phyloP scores from a whole-genome alignment of 805 yeast species.

The Lachancea sp. region DNA sequence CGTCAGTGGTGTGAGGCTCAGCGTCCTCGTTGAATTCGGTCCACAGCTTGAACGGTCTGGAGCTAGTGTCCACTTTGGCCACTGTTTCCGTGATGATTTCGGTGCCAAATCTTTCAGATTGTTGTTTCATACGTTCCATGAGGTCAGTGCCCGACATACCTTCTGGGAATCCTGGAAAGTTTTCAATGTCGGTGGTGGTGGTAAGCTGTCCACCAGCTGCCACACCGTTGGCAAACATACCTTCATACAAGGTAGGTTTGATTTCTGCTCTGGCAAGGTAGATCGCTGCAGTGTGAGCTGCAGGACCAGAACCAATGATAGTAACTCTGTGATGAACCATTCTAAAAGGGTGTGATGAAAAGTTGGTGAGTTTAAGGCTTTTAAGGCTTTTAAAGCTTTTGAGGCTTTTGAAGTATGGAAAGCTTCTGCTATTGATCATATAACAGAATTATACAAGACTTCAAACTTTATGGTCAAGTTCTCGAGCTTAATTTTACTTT shows the following conservation, averaged over 20 bases:
- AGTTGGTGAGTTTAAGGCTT: not conserved
- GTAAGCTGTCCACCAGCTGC: constrained; percentile 99
- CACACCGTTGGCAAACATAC: constrained; percentile 90
- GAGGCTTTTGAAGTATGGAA: not conserved
- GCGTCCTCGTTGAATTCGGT: constrained; percentile 89
- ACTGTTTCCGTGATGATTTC: constrained; percentile 92
- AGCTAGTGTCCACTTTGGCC: constrained; percentile 81
- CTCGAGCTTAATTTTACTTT: not conserved
- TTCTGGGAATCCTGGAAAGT: constrained; percentile 97
- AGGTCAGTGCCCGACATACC: constrained; percentile 82
- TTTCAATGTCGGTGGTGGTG: constrained; percentile 97
- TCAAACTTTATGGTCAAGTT: not conserved
- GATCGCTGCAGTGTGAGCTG: constrained; percentile 98
- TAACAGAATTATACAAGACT: not conserved
- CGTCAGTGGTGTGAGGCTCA: constrained; percentile 88
- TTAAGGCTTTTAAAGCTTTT: not conserved
- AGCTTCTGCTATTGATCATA: not conserved
- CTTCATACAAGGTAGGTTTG: constrained; percentile 89
- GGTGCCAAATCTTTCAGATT: constrained; percentile 83
- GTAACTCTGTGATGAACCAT: constrained; percentile 83
- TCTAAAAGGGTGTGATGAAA: constrained; percentile 29
- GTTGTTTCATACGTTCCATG: constrained; percentile 92
- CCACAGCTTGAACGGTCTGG: constrained; percentile 94
- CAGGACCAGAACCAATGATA: constrained; percentile 96
- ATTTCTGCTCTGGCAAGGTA: constrained; percentile 95